Base-by-base conservation (phyloP, 2,329 filamentous ascomycete species). In the Sarocladium brachiariae region DNA sequence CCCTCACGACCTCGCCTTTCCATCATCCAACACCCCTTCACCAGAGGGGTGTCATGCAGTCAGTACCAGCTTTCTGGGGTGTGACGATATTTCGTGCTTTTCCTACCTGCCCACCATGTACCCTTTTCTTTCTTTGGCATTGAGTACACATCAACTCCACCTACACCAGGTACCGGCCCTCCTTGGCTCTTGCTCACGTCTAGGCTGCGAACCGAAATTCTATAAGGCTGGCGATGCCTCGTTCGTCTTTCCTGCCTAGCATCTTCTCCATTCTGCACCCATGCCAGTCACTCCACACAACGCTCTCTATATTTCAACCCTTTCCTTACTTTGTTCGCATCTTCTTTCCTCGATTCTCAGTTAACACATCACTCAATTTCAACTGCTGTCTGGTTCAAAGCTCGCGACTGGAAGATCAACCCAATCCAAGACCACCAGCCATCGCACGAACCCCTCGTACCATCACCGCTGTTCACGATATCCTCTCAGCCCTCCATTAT, bases 191-290 rank as follows among this genome's bases (percentile, higher is more conserved):
- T 24, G 43, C 46, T 35, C 30, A 25, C 51, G 53, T 63, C 61
- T 57, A 65, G 63, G 61, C 62, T 62, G 54, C 62, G 59, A 60
- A 56, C 58, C 46, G 21, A 56, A 49, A 54, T 56, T 51, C 56
- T 79, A 79, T 78, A 79, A 79, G 75, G 75, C 71, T 75, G 61
- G n/a, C 70, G 69, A 76, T 76, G 66, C 63, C 73, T 71, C 70
- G 55, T 60, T 58, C 49, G 64, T 63, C 56, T 57, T 53, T 62
- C 55, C 58, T 62, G 59, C 58, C 53, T 55, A 50, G 55, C 56
- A 50, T 50, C 48, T 57, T 18, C 46, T 37, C 33, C 30, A 35
- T 14, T 31, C 6, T 25, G 19, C 30, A 49, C 37, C 33, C 46
- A 49, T 37, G 46, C 16, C 43, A 37, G 46, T 37, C 46, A 35